A percentile compares a stretch with the other conserved stretches of the same genome.
phyloP scores from a whole-genome alignment of 352 stramenopile genomes.

The Plasmopara halstedii region DNA sequence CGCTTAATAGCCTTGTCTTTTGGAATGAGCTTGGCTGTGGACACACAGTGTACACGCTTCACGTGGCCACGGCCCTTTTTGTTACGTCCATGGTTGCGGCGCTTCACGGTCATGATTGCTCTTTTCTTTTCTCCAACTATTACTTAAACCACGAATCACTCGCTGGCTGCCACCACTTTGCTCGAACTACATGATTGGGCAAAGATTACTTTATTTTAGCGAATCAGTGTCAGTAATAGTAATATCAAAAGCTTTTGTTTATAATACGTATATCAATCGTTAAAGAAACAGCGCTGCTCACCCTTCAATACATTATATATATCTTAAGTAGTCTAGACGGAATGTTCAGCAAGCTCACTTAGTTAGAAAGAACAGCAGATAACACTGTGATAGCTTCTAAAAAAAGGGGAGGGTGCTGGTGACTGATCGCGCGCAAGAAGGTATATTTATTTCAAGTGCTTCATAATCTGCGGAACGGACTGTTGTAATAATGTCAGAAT shows the following conservation, averaged over 20 bases:
- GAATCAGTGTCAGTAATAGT: too few species aligned
- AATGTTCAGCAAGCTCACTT: background rate
- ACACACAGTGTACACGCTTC: conserved; percentile 97
- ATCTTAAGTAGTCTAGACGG: conserved; percentile 5
- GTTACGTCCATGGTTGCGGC: conserved; percentile 98
- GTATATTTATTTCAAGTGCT: conserved; percentile 88
- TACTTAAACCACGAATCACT: conserved; percentile 27
- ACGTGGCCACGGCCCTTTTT: conserved; percentile 99
- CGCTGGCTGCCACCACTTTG: conserved; percentile 44
- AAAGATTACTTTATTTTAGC: background rate
- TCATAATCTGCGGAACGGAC: conserved; percentile 92
- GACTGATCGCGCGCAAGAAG: background rate
- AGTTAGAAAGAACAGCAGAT: too few species aligned
- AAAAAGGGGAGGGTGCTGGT: background rate
- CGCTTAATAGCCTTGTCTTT: conserved; percentile 94
- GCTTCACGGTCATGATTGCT: conserved; percentile 98
- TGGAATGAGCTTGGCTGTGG: conserved; percentile 98
- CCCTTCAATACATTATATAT: conserved; percentile 25
- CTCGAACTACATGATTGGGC: conserved; percentile 21
- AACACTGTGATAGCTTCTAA: background rate
- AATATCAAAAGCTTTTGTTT: too few species aligned
- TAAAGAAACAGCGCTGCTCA: conserved; percentile 13
- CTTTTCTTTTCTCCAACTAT: conserved; percentile 85
- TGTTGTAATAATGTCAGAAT: conserved; percentile 10
- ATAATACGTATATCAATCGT: too few species aligned